Evolutionary conservation across 345 rosid species (phyloP).

Genomic region (Syzygium grande): DNA sequence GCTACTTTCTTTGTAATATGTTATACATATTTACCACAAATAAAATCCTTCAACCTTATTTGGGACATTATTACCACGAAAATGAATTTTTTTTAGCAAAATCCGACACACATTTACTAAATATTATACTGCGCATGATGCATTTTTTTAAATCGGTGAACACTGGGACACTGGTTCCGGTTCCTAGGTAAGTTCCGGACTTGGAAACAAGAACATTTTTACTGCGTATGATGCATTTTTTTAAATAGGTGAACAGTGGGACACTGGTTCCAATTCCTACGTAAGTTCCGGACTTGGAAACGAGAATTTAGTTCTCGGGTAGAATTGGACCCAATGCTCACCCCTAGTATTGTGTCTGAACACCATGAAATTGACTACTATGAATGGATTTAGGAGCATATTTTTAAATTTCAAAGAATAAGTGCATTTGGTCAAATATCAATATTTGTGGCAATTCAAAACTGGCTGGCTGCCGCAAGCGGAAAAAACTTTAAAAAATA

Average conservation of each 20-base stretch:
- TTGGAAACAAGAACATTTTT: too few species aligned
- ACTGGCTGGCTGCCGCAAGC: not conserved
- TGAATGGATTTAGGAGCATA: not conserved
- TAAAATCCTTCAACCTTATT: too few species aligned
- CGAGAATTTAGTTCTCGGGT: not conserved
- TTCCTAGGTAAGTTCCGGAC: not conserved
- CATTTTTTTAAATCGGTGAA: not conserved
- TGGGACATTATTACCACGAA: not conserved
- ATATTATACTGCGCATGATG: not conserved
- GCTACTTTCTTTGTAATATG: not conserved
- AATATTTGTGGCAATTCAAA: not conserved
- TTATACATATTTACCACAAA: not conserved
- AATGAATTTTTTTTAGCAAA: not conserved
- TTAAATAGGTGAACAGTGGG: not conserved
- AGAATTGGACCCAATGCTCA: not conserved
- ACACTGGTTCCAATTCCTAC: rapidly evolving
- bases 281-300: not conserved
- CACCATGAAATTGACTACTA: not conserved
- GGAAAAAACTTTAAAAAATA: not conserved
- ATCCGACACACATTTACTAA: not conserved
- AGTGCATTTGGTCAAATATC: not conserved
- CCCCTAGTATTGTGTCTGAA: not conserved
- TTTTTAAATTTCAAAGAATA: not conserved
- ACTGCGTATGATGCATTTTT: not conserved
- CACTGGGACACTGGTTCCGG: not conserved